Conservation (phyloP, 805 yeast genomes). For the Candida chilensis region DNA sequence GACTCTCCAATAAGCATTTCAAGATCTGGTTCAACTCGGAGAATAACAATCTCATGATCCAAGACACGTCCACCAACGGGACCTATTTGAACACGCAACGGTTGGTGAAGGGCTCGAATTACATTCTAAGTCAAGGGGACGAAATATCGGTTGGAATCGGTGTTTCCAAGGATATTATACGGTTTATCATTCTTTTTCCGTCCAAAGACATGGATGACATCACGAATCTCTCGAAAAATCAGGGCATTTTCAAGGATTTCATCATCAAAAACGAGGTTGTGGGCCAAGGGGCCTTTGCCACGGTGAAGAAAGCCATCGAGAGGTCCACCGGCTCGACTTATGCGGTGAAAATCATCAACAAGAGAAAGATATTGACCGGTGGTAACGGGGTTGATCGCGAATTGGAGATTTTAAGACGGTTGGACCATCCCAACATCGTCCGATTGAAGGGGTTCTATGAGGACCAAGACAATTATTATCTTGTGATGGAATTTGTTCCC, state of each 20-base stretch:
- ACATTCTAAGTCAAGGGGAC: constrained; percentile 84
- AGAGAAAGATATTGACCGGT: constrained; percentile 68
- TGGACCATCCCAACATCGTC: constrained; percentile 84
- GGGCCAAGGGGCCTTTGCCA: constrained; percentile 98
- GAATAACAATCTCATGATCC: constrained; percentile 48
- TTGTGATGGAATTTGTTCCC: constrained; percentile 92
- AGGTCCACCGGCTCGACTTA: constrained; percentile 75
- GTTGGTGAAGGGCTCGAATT: constrained; percentile 68
- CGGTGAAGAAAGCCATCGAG: constrained; percentile 85
- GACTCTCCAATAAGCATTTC: constrained; percentile 70
- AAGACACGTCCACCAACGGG: constrained; percentile 86
- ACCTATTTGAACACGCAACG: constrained; percentile 74
- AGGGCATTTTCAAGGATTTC: constrained; percentile 62
- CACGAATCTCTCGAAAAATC: constrained; percentile 10
- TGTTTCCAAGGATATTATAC: constrained; percentile 55
- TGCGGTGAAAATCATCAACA: constrained; percentile 86
- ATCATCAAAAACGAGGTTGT: constrained; percentile 77
- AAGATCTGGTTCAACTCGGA: constrained; percentile 57
- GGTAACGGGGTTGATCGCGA: constrained; percentile 81
- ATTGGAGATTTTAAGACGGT: constrained; percentile 64
- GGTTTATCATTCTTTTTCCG: constrained; percentile 37
- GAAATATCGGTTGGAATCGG: constrained; percentile 89
- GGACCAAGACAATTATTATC: constrained; percentile 69
- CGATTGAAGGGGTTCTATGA: constrained; percentile 77
- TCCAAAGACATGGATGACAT: neutral